A percentile compares a stretch with the other conserved stretches of the same genome.
Conservation (phyloP, 768 basidiomycete genomes). For the Leccinum olivaceopallidum region DNA sequence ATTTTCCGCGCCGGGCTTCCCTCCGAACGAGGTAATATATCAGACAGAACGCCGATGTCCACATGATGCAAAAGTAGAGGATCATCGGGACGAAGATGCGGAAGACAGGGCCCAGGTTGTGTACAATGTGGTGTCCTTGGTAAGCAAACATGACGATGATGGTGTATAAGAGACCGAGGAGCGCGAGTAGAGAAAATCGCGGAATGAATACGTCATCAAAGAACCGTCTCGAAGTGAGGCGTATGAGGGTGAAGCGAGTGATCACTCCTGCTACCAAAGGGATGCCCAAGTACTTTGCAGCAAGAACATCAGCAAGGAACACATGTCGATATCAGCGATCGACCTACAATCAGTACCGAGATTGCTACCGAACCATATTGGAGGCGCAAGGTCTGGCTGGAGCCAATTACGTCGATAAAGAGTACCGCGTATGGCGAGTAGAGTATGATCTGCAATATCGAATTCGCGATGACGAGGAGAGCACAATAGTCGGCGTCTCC, state of each 20-base stretch:
- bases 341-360: constrained; percentile 68
- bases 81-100: constrained; percentile 80
- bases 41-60: constrained; percentile 59
- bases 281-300: constrained; percentile 75
- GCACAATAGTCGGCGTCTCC: constrained; percentile 76
- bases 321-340: background rate
- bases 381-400: constrained; percentile 40
- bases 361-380: constrained; percentile 61
- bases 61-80: constrained; percentile 79
- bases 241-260: constrained; percentile 61
- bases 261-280: constrained; percentile 69
- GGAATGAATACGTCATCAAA: constrained; percentile 65
- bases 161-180: constrained; percentile 80
- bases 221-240: constrained; percentile 43
- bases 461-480: constrained; percentile 79
- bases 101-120: constrained; percentile 76
- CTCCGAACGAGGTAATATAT: constrained; percentile 48
- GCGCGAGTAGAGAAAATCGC: constrained; percentile 63
- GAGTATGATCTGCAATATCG: constrained; percentile 72
- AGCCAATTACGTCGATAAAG: constrained; percentile 73
- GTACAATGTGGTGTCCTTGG: constrained; percentile 67
- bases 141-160: constrained; percentile 75
- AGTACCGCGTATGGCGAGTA: constrained; percentile 68
- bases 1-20: constrained; percentile 20
- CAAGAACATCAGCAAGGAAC: background rate